A percentile compares a stretch with the other conserved stretches of the same genome.
These are phyloP conservation scores for Miscanthus lutarioriparius DNA, from an alignment of 176 grass and related monocot genomes.

Conservation along the genomic window DNA sequence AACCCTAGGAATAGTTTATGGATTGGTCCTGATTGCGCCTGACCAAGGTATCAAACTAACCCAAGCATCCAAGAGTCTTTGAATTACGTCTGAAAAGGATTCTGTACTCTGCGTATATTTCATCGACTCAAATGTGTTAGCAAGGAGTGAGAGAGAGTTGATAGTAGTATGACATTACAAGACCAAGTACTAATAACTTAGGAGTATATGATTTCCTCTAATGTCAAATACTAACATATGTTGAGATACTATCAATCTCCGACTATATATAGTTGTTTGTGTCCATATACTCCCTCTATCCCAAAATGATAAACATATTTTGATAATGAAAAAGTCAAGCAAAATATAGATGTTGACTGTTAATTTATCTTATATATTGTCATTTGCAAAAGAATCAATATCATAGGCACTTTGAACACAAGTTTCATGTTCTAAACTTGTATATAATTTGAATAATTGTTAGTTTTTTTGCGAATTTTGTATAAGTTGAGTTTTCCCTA, in stretches of 20 bases:
- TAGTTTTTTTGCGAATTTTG: no score
- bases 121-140: not conserved
- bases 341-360: no score
- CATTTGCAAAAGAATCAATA: no score
- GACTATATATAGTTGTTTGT: not conserved
- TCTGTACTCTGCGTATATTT: not conserved
- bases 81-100: not conserved
- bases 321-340: no score
- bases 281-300: not conserved
- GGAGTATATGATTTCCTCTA: not conserved
- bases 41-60: constrained; percentile 16
- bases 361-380: no score
- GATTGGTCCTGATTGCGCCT: constrained; percentile 26
- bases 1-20: constrained; percentile 47
- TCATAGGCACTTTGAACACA: no score
- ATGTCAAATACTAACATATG: not conserved
- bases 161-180: not conserved
- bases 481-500: no score
- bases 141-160: no score
- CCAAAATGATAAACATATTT: no score
- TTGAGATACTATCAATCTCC: not conserved
- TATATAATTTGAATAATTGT: no score
- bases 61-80: constrained; percentile 36
- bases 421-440: no score
- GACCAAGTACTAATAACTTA: not conserved